Percentiles rank a stretch among this genome's conserved stretches.
Conservation (phyloP, 2,329 filamentous ascomycete genomes). For the Phialemoniopsis sp. region DNA sequence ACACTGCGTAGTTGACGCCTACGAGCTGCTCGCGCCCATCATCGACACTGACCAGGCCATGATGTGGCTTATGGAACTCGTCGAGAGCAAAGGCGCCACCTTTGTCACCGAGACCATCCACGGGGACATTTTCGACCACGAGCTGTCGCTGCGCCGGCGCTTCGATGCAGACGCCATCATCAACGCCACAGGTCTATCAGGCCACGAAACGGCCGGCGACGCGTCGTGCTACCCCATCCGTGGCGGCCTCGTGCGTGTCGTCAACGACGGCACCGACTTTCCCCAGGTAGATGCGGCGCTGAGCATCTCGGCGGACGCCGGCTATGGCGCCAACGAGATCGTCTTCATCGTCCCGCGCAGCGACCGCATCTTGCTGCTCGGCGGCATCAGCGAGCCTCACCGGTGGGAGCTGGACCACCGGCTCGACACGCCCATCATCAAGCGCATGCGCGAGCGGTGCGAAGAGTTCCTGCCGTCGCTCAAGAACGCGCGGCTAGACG, state of each 20-base stretch:
- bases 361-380: constrained; percentile 36
- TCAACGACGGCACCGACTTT: constrained; percentile 37
- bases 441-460: constrained; percentile 35
- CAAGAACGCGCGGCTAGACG: constrained; percentile 31
- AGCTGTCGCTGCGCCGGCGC: constrained; percentile 22
- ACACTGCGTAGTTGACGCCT: constrained; percentile 34
- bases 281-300: constrained; percentile 33
- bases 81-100: constrained; percentile 32
- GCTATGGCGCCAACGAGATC: constrained; percentile 28
- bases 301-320: constrained; percentile 32
- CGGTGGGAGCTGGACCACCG: constrained; percentile 30
- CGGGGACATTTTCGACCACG: constrained; percentile 26
- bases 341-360: constrained; percentile 39
- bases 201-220: constrained; percentile 29
- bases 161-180: constrained; percentile 36
- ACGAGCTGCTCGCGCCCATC: constrained; percentile 36
- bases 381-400: constrained; percentile 29
- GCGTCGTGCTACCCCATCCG: constrained; percentile 34
- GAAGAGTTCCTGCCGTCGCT: constrained; percentile 34
- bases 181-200: constrained; percentile 35
- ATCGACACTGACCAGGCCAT: constrained; percentile 41
- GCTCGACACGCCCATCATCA: constrained; percentile 30
- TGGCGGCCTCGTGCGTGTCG: constrained; percentile 36
- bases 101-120: constrained; percentile 30
- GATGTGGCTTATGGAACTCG: constrained; percentile 32